phyloP scores from a whole-genome alignment of 192 early-diverging fungal genomes.

The Coemansia pectinata region DNA sequence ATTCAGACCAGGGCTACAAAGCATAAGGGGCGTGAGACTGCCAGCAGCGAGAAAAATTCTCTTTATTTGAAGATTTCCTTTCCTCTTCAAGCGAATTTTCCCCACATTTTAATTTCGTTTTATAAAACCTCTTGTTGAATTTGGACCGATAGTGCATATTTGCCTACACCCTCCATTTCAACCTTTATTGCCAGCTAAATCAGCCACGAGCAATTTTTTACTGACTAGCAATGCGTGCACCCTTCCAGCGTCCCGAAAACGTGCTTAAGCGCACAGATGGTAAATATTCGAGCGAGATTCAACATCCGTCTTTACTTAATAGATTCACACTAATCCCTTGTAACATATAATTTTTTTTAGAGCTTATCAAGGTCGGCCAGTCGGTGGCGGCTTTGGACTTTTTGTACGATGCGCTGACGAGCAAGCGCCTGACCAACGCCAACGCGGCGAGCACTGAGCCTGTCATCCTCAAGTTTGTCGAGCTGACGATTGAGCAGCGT shows the following conservation, averaged over 20 bases:
- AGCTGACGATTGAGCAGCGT: conserved; percentile 83
- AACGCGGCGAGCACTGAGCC: conserved; percentile 84
- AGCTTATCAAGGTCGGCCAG: conserved; percentile 79
- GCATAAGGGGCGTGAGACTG: background rate
- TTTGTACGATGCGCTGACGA: conserved; percentile 90
- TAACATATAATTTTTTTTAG: conserved; percentile 60
- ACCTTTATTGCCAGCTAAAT: background rate
- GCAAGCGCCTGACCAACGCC: conserved; percentile 82
- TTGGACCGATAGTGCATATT: background rate
- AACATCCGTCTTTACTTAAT: background rate
- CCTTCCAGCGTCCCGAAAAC: conserved; percentile 76
- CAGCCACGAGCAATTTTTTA: background rate
- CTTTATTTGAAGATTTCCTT: background rate
- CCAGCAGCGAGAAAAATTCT: background rate
- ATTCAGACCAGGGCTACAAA: background rate
- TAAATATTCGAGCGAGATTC: conserved; percentile 30
- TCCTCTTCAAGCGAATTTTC: background rate
- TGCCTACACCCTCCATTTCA: background rate
- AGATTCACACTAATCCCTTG: background rate
- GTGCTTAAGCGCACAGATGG: conserved; percentile 88
- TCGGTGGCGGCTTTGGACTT: conserved; percentile 78
- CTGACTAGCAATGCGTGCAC: conserved; percentile 47
- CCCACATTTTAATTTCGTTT: background rate
- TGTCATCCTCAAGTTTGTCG: conserved; percentile 90
- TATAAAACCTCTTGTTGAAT: background rate